phyloP scores from a whole-genome alignment of 2,329 filamentous ascomycete species.

The Neofusicoccum laricinum region DNA sequence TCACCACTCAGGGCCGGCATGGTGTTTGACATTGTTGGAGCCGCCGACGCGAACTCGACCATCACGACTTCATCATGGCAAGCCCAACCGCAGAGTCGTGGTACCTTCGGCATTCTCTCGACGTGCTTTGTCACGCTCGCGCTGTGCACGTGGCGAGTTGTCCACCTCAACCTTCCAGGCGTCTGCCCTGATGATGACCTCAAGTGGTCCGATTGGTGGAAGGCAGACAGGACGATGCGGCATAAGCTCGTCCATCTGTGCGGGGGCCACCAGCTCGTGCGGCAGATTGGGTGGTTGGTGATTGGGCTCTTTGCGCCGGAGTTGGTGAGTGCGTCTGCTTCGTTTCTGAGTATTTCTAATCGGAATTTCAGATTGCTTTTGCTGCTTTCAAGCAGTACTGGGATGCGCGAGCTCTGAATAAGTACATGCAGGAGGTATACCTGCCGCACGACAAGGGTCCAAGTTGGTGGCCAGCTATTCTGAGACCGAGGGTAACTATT shows the following conservation, averaged over 20 bases:
- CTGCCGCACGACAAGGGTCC: background rate
- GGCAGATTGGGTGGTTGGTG: conserved; percentile 14
- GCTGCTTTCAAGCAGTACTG: conserved; percentile 12
- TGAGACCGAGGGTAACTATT: background rate
- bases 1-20: too few species aligned
- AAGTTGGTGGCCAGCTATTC: background rate
- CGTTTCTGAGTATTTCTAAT: background rate
- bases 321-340: background rate
- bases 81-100: conserved; percentile 16
- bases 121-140: conserved; percentile 19
- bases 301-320: conserved; percentile 17
- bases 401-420: background rate
- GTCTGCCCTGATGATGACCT: background rate
- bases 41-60: background rate
- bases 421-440: background rate
- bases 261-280: conserved; percentile 4
- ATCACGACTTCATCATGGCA: conserved; percentile 9
- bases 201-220: background rate
- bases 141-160: conserved; percentile 18
- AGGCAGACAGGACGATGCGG: background rate
- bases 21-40: background rate
- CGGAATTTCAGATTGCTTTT: background rate
- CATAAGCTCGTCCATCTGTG: background rate
- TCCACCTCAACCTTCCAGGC: conserved; percentile 19
- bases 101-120: conserved; percentile 19